These are phyloP conservation scores for Paspalum notatum DNA, from an alignment of 176 grass and related monocot genomes.

Conservation along the genomic window DNA sequence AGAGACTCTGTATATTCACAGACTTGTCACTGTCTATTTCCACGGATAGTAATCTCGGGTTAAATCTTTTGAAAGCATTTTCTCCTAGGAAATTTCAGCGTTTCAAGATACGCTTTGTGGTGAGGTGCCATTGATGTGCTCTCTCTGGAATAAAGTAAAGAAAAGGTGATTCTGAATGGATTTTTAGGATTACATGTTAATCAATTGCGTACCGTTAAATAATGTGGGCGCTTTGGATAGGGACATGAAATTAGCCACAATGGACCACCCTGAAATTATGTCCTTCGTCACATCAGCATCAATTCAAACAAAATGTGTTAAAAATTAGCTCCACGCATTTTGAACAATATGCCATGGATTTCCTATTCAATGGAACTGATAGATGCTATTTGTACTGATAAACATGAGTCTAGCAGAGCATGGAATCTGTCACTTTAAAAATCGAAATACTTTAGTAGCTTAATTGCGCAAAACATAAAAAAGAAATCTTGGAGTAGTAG, in stretches of 20 bases:
- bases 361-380: too few species aligned
- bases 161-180: neutral
- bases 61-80: conserved; percentile 1
- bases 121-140: conserved; percentile 13
- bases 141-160: neutral
- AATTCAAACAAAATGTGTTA: neutral
- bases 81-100: neutral
- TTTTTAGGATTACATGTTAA: neutral
- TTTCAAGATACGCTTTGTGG: conserved; percentile 19
- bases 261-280: conserved; percentile 4
- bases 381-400: too few species aligned
- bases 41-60: neutral
- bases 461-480: too few species aligned
- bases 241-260: conserved; percentile 9
- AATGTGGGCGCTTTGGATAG: neutral
- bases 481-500: too few species aligned
- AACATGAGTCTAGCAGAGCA: neutral
- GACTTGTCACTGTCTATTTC: conserved; percentile 11
- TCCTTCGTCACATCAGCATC: too few species aligned
- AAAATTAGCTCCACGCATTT: conserved; percentile 8
- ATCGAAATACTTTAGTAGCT: too few species aligned
- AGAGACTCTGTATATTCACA: neutral
- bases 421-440: neutral
- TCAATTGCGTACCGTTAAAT: neutral
- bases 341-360: neutral